Conservation (phyloP, 1,284 basidiomycete genomes). For the Taiwanofungus camphoratus region DNA sequence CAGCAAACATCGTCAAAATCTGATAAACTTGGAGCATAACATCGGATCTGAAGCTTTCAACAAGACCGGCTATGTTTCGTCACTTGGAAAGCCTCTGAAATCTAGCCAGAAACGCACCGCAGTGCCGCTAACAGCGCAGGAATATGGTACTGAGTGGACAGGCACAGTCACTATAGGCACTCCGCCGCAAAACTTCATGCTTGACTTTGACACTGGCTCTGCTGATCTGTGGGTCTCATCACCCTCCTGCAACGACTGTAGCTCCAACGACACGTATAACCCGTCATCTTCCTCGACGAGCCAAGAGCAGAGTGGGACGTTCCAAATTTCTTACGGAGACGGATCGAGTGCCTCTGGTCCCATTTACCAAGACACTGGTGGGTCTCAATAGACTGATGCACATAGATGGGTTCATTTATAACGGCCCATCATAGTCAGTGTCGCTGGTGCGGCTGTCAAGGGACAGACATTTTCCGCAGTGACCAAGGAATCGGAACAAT, state of each 20-base stretch:
- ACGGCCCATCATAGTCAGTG: conserved; percentile 11
- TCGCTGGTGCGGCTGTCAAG: conserved; percentile 15
- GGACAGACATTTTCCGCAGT: conserved; percentile 28
- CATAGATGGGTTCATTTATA: background rate
- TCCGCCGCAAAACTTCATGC: conserved; percentile 16
- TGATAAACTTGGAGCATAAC: conserved; percentile 21
- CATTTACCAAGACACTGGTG: conserved; percentile 43
- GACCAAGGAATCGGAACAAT: conserved; percentile 23
- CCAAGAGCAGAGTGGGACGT: conserved; percentile 25
- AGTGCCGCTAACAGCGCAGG: conserved; percentile 16
- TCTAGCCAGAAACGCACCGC: conserved; percentile 11
- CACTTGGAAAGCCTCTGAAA: conserved; percentile 2
- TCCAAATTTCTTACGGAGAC: conserved; percentile 48
- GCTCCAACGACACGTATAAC: conserved; percentile 26
- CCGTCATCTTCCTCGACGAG: conserved; percentile 29
- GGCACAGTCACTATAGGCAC: conserved; percentile 26
- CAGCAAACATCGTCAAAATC: conserved; percentile 26
- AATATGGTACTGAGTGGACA: conserved; percentile 21
- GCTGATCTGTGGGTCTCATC: conserved; percentile 18
- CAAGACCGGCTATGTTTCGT: conserved; percentile 14
- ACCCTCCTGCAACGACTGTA: conserved; percentile 12
- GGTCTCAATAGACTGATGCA: background rate
- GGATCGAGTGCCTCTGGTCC: conserved; percentile 46
- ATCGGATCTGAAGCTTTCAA: conserved; percentile 11
- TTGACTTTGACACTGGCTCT: conserved; percentile 23